Conservation (phyloP, 108 stramenopile genomes). For the Cyclostephanos invisitatus region DNA sequence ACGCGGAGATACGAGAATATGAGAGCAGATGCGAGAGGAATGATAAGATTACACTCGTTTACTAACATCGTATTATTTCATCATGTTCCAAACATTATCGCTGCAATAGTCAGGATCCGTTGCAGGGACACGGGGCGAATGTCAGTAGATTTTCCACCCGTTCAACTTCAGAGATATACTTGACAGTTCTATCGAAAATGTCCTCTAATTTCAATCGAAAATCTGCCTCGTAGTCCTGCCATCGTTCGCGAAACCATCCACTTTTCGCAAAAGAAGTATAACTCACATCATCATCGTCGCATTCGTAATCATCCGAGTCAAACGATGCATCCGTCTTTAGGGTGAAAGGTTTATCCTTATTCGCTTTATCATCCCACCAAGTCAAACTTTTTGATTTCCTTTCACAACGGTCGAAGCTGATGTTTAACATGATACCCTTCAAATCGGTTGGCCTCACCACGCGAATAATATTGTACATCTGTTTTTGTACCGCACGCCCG, state of each 20-base stretch:
- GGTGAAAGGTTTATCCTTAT: constrained; percentile 27
- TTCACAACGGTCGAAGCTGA: not conserved
- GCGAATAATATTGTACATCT: constrained; percentile 15
- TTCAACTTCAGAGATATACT: not conserved
- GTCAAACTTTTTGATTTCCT: constrained; percentile 36
- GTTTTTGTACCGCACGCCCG: not conserved
- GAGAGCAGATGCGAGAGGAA: not conserved
- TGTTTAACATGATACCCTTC: constrained; percentile 23
- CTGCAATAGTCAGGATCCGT: too few species aligned
- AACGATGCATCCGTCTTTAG: constrained; percentile 18
- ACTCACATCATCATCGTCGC: not conserved
- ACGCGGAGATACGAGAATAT: too few species aligned
- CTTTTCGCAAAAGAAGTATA: constrained; percentile 6
- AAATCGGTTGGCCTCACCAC: constrained; percentile 6
- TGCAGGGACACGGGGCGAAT: not conserved
- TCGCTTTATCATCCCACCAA: constrained; percentile 45
- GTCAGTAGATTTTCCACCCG: not conserved
- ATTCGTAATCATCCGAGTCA: constrained; percentile 12
- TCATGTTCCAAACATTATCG: not conserved
- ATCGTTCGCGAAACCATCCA: constrained; percentile 18
- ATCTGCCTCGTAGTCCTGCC: constrained; percentile 12
- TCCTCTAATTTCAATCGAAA: constrained; percentile 8
- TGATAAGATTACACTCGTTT: not conserved
- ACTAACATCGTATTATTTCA: not conserved
- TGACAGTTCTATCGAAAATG: not conserved